A percentile compares a stretch with the other conserved stretches of the same genome.
Evolutionary conservation across 345 rosid species (phyloP).

Genomic region (Linum trigynum): DNA sequence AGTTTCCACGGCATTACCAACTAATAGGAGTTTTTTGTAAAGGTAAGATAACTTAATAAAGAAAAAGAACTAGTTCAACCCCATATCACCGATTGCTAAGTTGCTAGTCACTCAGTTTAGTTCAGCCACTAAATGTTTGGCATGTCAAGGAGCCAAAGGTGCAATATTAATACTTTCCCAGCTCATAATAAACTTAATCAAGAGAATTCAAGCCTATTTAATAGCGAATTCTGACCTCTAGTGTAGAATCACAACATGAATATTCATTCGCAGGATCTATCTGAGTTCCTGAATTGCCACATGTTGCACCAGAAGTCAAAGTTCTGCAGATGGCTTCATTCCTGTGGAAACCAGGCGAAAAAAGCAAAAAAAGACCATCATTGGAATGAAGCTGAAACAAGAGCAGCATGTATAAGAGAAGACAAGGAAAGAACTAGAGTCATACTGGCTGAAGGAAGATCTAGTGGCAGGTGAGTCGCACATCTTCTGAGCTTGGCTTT

Average conservation of each 20-base stretch:
- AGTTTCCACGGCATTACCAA: no score
- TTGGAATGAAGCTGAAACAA: conserved; percentile 1
- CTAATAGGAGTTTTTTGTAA: no score
- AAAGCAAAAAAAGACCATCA: conserved; percentile 12
- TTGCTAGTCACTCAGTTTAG: not conserved
- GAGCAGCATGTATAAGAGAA: not conserved
- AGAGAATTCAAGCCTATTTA: not conserved
- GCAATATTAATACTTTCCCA: not conserved
- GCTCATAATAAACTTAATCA: not conserved
- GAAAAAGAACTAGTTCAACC: no score
- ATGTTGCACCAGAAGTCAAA: conserved; percentile 21
- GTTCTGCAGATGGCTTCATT: conserved; percentile 23
- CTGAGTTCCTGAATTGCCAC: conserved; percentile 21
- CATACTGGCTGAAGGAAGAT: conserved; percentile 35
- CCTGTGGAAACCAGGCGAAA: conserved; percentile 27
- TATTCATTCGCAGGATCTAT: conserved; percentile 22
- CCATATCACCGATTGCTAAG: not conserved
- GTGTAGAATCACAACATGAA: conserved; percentile 17
- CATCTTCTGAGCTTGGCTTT: conserved; percentile 40
- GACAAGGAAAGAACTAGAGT: conserved; percentile 1
- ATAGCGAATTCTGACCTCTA: conserved; percentile 29
- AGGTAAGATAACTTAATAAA: no score
- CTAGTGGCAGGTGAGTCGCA: conserved; percentile 40
- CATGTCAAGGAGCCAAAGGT: not conserved
- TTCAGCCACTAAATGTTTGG: no score